Evolutionary conservation across 2,329 filamentous ascomycete species (phyloP).

Genomic region (Phialemoniopsis sp.): DNA sequence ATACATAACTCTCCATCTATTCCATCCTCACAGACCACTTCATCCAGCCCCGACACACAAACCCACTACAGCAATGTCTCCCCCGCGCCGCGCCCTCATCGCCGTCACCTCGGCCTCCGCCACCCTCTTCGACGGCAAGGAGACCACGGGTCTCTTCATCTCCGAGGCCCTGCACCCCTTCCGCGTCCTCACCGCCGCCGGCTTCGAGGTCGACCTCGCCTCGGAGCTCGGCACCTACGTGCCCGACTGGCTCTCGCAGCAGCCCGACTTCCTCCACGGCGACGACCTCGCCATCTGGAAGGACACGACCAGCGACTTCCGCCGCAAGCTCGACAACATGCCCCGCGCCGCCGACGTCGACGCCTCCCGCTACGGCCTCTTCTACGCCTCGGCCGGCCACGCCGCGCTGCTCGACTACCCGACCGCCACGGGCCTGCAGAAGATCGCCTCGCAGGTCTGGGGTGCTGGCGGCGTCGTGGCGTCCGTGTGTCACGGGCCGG

Average conservation of each 20-base stretch:
- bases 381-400: conserved; percentile 37
- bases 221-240: conserved; percentile 39
- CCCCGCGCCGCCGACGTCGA: conserved; percentile 29
- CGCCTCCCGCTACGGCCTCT: conserved; percentile 25
- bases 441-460: conserved; percentile 33
- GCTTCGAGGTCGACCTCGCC: conserved; percentile 41
- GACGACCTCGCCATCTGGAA: conserved; percentile 33
- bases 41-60: too few species aligned
- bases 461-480: conserved; percentile 33
- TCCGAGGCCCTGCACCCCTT: conserved; percentile 42
- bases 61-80: too few species aligned
- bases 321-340: conserved; percentile 37
- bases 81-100: conserved; percentile 34
- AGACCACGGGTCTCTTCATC: conserved; percentile 39
- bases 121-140: conserved; percentile 30
- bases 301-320: conserved; percentile 39
- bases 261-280: conserved; percentile 34
- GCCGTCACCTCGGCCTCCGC: conserved; percentile 35
- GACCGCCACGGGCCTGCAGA: conserved; percentile 30
- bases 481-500: conserved; percentile 34
- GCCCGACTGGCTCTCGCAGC: conserved; percentile 37
- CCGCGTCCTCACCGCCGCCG: conserved; percentile 35
- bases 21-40: too few species aligned
- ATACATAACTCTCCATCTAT: too few species aligned
- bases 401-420: conserved; percentile 42